Conservation (phyloP, 208 protist species). For the Vickermania spadyakhi region DNA sequence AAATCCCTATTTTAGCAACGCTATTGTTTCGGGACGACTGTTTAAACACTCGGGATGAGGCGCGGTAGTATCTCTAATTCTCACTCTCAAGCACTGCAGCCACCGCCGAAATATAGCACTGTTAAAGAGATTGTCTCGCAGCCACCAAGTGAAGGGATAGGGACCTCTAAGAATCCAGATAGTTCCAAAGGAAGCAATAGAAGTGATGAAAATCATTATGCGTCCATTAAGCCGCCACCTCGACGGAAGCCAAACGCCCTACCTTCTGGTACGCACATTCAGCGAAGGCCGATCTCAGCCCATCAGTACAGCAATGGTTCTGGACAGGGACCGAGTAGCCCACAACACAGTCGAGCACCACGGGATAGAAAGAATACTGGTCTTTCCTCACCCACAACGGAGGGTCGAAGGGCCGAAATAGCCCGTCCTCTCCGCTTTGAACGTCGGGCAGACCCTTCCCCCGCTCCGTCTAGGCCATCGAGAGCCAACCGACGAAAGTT, state of each 20-base stretch:
- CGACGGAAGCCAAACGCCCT: slow-evolving; percentile 13
- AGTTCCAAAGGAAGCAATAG: background rate
- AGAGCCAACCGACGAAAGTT: slow-evolving; percentile 5
- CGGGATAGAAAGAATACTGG: background rate
- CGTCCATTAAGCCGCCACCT: background rate
- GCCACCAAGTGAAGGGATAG: background rate
- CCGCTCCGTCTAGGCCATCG: slow-evolving; percentile 34
- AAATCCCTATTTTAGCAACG: no score
- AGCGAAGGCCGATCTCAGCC: slow-evolving; percentile 51
- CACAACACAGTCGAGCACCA: background rate
- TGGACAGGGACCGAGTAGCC: background rate
- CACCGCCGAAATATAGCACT: background rate
- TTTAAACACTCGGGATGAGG: no score
- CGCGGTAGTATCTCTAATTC: background rate
- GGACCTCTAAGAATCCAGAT: background rate
- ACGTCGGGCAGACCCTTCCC: slow-evolving; percentile 28
- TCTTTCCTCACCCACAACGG: background rate
- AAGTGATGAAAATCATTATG: background rate
- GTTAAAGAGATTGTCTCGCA: background rate
- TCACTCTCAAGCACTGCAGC: background rate
- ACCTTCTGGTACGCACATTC: slow-evolving; percentile 67
- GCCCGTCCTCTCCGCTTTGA: slow-evolving; percentile 17
- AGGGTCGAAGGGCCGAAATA: slow-evolving; percentile 7
- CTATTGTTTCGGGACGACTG: no score
- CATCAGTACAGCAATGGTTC: background rate